These are phyloP conservation scores for Hyphodiscus hymeniophilus DNA, from an alignment of 495 filamentous ascomycete genomes.

Conservation along the genomic window DNA sequence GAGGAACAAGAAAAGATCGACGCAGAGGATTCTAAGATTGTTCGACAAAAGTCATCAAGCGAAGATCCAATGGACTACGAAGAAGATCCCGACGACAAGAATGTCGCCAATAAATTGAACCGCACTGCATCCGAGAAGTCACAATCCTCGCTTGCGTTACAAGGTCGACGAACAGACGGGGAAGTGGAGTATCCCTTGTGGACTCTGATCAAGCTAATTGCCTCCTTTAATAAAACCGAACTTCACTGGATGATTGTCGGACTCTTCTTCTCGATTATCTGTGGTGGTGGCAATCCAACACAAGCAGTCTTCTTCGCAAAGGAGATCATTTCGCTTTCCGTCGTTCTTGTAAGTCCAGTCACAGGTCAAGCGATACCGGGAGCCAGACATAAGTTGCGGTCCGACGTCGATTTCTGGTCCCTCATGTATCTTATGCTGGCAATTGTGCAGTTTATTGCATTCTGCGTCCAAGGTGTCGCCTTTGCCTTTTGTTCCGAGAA, in stretches of 20 bases:
- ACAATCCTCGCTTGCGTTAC: conserved; percentile 60
- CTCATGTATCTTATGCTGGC: conserved; percentile 95
- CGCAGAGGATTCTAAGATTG: conserved; percentile 37
- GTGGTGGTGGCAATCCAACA: conserved; percentile 75
- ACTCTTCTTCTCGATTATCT: conserved; percentile 68
- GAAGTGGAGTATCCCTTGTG: conserved; percentile 61
- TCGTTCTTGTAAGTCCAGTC: conserved; percentile 13
- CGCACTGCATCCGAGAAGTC: conserved; percentile 60
- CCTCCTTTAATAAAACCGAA: conserved; percentile 73
- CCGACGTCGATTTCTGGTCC: conserved; percentile 72
- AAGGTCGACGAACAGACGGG: conserved; percentile 34
- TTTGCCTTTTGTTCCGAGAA: conserved; percentile 82
- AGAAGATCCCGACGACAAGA: conserved; percentile 53
- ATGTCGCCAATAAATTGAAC: conserved; percentile 42
- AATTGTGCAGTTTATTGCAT: conserved; percentile 63
- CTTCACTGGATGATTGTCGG: conserved; percentile 66
- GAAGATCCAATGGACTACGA: conserved; percentile 22
- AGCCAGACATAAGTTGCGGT: conserved; percentile 4
- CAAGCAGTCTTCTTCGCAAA: conserved; percentile 91
- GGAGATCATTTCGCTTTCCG: conserved; percentile 61
- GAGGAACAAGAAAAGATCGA: conserved; percentile 38
- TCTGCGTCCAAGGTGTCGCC: conserved; percentile 56
- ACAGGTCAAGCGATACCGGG: conserved; percentile 30
- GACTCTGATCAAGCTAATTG: conserved; percentile 78
- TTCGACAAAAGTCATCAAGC: conserved; percentile 36